Evolutionary conservation across 2,329 filamentous ascomycete species (phyloP).

Genomic region (Geosmithia morbida): DNA sequence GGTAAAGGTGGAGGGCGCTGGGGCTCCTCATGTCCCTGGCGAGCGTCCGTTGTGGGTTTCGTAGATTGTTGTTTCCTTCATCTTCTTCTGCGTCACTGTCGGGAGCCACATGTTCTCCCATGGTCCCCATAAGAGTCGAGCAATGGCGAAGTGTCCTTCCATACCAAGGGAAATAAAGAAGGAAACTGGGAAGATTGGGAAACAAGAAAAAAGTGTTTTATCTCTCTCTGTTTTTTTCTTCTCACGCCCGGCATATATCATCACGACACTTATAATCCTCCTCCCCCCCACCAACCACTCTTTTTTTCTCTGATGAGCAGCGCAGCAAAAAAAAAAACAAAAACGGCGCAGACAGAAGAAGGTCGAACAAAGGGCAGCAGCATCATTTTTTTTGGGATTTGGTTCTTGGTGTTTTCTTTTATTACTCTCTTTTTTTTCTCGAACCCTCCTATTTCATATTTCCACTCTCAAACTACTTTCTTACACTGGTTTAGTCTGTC

Average conservation of each 20-base stretch:
- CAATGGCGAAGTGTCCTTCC: too few relatives aligned
- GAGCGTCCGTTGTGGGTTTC: too few relatives aligned
- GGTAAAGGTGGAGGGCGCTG: too few relatives aligned
- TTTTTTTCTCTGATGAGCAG: neutral
- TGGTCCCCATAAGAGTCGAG: too few relatives aligned
- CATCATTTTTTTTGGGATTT: neutral
- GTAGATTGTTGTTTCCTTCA: too few relatives aligned
- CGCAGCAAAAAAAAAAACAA: too few relatives aligned
- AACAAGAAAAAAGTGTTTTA: neutral
- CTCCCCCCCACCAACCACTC: neutral
- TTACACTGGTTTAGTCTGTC: conserved; percentile 4
- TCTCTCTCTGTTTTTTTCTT: neutral
- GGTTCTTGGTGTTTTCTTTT: neutral
- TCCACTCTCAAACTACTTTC: conserved; percentile 3
- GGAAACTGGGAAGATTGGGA: too few relatives aligned
- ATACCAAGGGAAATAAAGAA: too few relatives aligned
- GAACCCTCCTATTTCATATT: neutral
- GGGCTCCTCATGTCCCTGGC: too few relatives aligned
- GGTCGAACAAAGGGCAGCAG: neutral
- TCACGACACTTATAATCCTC: neutral
- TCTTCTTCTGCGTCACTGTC: too few relatives aligned
- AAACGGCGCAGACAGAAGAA: neutral
- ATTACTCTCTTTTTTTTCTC: neutral
- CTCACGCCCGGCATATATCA: neutral
- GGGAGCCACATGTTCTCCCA: too few relatives aligned